A percentile compares a stretch with the other conserved stretches of the same genome.
These are phyloP conservation scores for Inga oerstediana DNA, from an alignment of 306 rosid genomes.

Conservation along the genomic window DNA sequence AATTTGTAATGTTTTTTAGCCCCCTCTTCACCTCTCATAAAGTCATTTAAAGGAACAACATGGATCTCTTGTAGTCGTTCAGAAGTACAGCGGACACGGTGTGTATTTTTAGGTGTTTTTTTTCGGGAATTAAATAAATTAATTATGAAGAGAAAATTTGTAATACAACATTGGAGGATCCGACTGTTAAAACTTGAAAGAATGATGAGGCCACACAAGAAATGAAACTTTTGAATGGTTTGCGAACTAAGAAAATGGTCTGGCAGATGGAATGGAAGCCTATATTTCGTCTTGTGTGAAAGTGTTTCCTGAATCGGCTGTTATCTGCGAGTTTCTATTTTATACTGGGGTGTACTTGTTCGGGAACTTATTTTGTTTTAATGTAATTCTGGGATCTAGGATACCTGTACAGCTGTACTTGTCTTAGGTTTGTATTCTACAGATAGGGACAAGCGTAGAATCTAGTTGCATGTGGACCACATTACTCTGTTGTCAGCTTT, in stretches of 20 bases:
- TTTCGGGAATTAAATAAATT: not conserved
- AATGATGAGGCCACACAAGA: not conserved
- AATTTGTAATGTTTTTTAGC: not conserved
- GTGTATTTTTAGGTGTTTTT: not conserved
- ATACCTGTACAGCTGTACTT: constrained; percentile 7
- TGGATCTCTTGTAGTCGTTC: not conserved
- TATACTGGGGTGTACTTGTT: not conserved
- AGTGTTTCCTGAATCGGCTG: not conserved
- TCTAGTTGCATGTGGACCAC: constrained; percentile 14
- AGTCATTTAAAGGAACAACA: not conserved
- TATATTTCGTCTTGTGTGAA: not conserved
- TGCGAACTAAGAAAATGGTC: not conserved
- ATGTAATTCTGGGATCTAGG: constrained; percentile 16
- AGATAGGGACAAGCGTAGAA: not conserved
- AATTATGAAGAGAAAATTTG: not conserved
- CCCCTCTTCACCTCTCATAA: not conserved
- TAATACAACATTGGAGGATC: not conserved
- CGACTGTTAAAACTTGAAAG: not conserved
- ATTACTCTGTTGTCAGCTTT: constrained; percentile 20
- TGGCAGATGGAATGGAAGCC: constrained; percentile 6
- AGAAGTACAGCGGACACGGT: not conserved
- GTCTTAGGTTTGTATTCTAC: constrained; percentile 11
- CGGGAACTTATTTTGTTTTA: constrained; percentile 7
- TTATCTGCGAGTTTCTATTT: not conserved
- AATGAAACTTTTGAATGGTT: constrained; percentile 16